Evolutionary conservation across 225 moss, liverwort and hornwort genomes (phyloP).

Genomic region (Pleurozium schreberi): DNA sequence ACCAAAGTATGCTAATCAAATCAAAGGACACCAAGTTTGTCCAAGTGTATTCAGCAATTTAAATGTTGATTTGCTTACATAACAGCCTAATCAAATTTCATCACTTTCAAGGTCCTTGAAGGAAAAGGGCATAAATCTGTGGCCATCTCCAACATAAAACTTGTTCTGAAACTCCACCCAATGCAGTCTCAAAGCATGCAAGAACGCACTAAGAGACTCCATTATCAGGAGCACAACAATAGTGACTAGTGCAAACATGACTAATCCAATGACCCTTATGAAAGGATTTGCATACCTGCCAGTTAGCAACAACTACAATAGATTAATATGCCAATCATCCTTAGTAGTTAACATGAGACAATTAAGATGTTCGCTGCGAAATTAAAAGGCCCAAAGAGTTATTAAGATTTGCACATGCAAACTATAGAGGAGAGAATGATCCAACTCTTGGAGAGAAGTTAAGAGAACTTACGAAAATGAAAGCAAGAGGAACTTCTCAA

Average conservation of each 20-base stretch:
- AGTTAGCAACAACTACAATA: not conserved
- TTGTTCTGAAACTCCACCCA: constrained; percentile 94
- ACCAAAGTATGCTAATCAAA: not conserved
- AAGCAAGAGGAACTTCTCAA: constrained; percentile 70
- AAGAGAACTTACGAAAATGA: constrained; percentile 26
- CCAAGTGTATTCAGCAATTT: not conserved
- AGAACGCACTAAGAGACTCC: constrained; percentile 89
- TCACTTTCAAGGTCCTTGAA: constrained; percentile 52
- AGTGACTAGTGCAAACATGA: constrained; percentile 12
- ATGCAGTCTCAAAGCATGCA: constrained; percentile 86
- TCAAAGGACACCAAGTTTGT: not conserved
- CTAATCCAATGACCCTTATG: constrained; percentile 37
- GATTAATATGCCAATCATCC: not conserved
- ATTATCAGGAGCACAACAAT: constrained; percentile 15
- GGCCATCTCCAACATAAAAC: constrained; percentile 78
- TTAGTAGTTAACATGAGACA: not conserved
- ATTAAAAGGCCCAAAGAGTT: not conserved
- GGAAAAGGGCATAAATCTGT: constrained; percentile 66
- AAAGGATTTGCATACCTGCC: constrained; percentile 66
- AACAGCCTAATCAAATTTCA: constrained; percentile 9
- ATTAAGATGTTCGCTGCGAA: not conserved
- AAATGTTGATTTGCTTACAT: not conserved
- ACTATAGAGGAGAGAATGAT: not conserved
- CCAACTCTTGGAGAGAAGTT: not conserved
- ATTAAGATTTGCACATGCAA: not conserved